Base-by-base conservation (phyloP, 2,329 filamentous ascomycete species). In the Diaporthe australafricana region DNA sequence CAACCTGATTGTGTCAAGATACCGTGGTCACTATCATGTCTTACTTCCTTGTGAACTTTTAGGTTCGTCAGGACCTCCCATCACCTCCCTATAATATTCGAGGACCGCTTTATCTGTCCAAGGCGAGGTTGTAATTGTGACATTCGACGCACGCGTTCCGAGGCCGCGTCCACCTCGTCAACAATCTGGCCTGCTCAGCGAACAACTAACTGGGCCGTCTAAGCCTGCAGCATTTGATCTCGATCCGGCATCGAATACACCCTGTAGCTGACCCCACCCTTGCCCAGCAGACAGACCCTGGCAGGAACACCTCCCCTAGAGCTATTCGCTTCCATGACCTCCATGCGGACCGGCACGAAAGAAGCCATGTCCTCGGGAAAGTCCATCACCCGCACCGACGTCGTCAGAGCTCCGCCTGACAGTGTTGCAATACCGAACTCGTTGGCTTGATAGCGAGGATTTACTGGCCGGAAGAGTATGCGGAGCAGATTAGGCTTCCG, bases 211-310 rank as follows among this genome's bases (percentile, higher is more conserved):
- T 38, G 17, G 42, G 45, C 45, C n/a, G 30, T 50, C 30, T 50
- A 65, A 27, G 53, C 50, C 35, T 22, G 30, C 30, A 52, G 40
- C 16, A 57, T 25, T 16, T 52, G 57, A 5, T n/a, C 45, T n/a
- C 78, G 76, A 12, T 81, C 78, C 6, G 84, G 83, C 16, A 89
- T 75, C 1, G 81, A 78, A 76, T 86, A 89, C 0, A 86, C 85
- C 68, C 81, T 84, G 75, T 87, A 86, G 4, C 81, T 84, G 25
- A 83, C 81, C 66, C 83, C 80, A 72, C 88, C 87, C 30, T 80
- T 81, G 20, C 85, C 85, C 11, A 90, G 77, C 11, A 91, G 78
- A 72, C 86, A 88, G 4, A 90, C 80, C 62, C 88, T 82, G 3
- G 83, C 80, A 1, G 88, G 85, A 14, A 89, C 78, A 32, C 85